phyloP scores from a whole-genome alignment of 148 eudicot species.

The Rhododendron williamsianum region DNA sequence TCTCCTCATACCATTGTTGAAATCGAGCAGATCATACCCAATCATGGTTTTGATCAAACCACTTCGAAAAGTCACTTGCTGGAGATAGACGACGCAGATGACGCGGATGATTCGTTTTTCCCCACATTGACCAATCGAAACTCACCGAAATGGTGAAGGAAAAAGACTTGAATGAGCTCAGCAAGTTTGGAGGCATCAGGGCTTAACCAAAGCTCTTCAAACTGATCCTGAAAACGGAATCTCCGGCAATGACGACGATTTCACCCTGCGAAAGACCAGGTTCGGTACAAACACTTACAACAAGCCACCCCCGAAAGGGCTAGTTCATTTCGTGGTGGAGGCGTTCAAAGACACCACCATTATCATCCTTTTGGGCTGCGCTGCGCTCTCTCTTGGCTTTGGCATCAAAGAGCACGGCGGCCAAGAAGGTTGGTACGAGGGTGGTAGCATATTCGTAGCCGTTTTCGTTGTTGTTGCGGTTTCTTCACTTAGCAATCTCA shows the following conservation, averaged over 20 bases:
- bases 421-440: conserved; percentile 87
- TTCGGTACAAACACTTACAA: conserved; percentile 64
- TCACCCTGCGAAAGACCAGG: conserved; percentile 26
- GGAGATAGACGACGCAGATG: not conserved
- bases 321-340: conserved; percentile 43
- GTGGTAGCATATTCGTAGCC: conserved; percentile 75
- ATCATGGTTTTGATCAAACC: not conserved
- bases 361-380: conserved; percentile 60
- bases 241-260: conserved; percentile 26
- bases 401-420: conserved; percentile 67
- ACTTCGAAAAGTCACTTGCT: not conserved
- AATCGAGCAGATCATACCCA: conserved; percentile 7
- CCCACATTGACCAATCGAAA: conserved; percentile 25
- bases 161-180: conserved; percentile 32
- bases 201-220: conserved; percentile 37
- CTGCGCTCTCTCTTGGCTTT: conserved; percentile 71
- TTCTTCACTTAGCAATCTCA: conserved; percentile 64
- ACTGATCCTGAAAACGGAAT: conserved; percentile 48
- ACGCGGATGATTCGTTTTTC: not conserved
- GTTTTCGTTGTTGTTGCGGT: conserved; percentile 66
- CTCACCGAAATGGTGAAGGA: conserved; percentile 49
- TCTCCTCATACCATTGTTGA: conserved; percentile 17
- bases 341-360: conserved; percentile 68
- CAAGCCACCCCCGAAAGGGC: conserved; percentile 61
- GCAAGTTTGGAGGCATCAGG: conserved; percentile 36